Conservation (phyloP, 1,284 basidiomycete species). For the Pyrrhoderma lamaoense region DNA sequence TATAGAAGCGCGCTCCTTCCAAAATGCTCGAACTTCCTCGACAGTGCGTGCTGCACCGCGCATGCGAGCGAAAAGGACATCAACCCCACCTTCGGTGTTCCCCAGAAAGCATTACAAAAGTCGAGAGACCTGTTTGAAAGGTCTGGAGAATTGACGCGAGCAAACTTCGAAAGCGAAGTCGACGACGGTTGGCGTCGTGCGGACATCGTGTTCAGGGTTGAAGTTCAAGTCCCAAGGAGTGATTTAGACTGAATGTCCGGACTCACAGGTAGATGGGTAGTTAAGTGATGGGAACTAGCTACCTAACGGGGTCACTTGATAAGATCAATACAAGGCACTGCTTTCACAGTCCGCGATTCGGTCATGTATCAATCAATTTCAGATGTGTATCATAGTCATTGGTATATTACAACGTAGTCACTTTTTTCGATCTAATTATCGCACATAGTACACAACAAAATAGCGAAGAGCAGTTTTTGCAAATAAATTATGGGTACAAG, state of each 20-base stretch:
- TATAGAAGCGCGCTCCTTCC: slow-evolving; percentile 86
- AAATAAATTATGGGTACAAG: background rate
- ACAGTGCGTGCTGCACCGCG: slow-evolving; percentile 79
- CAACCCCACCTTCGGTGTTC: slow-evolving; percentile 80
- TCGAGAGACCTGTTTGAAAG: slow-evolving; percentile 51
- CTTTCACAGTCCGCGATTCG: no score
- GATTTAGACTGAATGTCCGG: background rate
- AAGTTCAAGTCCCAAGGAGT: background rate
- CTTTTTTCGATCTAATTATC: background rate
- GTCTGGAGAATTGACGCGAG: slow-evolving; percentile 46
- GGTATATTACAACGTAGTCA: no score
- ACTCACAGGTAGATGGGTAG: no score
- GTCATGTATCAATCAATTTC: no score
- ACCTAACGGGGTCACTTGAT: no score
- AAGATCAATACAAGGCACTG: no score
- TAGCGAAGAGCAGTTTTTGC: background rate
- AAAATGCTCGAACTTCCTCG: slow-evolving; percentile 81
- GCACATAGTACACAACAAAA: background rate
- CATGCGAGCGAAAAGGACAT: slow-evolving; percentile 85
- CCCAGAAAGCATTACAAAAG: slow-evolving; percentile 99
- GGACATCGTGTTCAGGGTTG: slow-evolving; percentile 35
- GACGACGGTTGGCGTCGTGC: slow-evolving; percentile 67
- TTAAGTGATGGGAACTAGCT: no score
- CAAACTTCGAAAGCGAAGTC: slow-evolving; percentile 64
- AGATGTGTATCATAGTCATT: no score